Conservation (phyloP, 2,329 filamentous ascomycete species). For the Trichoderma atrobrunneum region DNA sequence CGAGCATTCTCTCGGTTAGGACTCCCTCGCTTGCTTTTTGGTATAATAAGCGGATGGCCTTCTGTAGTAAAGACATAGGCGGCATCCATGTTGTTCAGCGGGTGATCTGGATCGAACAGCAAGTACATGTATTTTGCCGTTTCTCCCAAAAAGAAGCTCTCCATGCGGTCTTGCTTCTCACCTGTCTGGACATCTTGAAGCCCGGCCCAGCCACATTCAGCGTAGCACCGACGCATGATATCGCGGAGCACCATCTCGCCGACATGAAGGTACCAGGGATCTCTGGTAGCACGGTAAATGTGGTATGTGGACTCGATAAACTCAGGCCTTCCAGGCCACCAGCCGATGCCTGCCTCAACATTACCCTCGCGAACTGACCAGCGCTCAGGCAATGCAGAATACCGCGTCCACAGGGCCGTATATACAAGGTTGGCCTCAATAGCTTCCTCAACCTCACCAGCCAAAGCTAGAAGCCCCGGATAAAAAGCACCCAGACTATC, state of each 20-base stretch:
- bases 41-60: constrained; percentile 87
- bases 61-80: constrained; percentile 95
- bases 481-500: constrained; percentile 96
- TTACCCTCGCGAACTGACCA: constrained; percentile 85
- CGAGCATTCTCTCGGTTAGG: not conserved
- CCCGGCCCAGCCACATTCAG: constrained; percentile 89
- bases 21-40: constrained; percentile 37
- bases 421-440: constrained; percentile 86
- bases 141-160: constrained; percentile 97
- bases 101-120: constrained; percentile 81
- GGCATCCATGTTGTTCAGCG: constrained; percentile 80
- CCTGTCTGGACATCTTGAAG: constrained; percentile 78
- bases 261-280: constrained; percentile 94
- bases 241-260: constrained; percentile 94
- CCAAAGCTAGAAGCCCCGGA: constrained; percentile 79
- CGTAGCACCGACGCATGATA: constrained; percentile 84
- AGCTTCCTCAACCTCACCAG: constrained; percentile 87
- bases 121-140: constrained; percentile 95
- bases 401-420: constrained; percentile 90
- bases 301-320: constrained; percentile 98
- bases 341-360: constrained; percentile 81
- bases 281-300: constrained; percentile 86
- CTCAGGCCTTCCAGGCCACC: constrained; percentile 94
- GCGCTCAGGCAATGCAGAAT: constrained; percentile 88
- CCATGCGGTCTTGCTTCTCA: constrained; percentile 91